Conservation (phyloP, 2,329 filamentous ascomycete genomes). For the Colletotrichum echinochloae region DNA sequence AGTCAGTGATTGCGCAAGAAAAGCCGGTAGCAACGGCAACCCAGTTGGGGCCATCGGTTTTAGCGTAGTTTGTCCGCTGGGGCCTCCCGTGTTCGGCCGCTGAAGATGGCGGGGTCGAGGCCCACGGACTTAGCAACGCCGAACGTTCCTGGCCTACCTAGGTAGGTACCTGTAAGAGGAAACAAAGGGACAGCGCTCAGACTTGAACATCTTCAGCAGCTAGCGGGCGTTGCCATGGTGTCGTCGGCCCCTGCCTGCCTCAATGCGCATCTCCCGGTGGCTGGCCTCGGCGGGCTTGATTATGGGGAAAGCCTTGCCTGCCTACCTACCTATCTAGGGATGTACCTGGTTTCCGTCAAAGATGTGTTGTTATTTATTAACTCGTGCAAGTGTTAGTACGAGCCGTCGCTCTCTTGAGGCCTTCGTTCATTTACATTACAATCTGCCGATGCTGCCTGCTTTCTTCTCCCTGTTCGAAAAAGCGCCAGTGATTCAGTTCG, state of each 20-base stretch:
- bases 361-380: conserved; percentile 33
- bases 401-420: conserved; percentile 10
- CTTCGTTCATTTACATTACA: conserved; percentile 15
- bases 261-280: conserved; percentile 18
- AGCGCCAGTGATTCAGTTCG: background rate
- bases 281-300: conserved; percentile 25
- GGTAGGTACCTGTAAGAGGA: background rate
- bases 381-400: conserved; percentile 3
- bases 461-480: conserved; percentile 17
- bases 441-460: conserved; percentile 1
- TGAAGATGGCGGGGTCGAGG: conserved; percentile 27
- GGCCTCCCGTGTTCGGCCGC: conserved; percentile 28
- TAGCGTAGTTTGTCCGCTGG: conserved; percentile 17
- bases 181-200: conserved; percentile 28
- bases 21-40: conserved; percentile 13
- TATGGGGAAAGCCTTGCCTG: background rate
- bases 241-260: conserved; percentile 23
- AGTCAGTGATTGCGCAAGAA: background rate
- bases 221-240: conserved; percentile 22
- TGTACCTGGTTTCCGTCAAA: background rate
- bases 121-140: conserved; percentile 5
- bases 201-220: background rate
- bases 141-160: conserved; percentile 26
- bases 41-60: conserved; percentile 12
- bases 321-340: background rate